Conservation (phyloP, 73 alveolate genomes). For the Paramecium caudatum region DNA sequence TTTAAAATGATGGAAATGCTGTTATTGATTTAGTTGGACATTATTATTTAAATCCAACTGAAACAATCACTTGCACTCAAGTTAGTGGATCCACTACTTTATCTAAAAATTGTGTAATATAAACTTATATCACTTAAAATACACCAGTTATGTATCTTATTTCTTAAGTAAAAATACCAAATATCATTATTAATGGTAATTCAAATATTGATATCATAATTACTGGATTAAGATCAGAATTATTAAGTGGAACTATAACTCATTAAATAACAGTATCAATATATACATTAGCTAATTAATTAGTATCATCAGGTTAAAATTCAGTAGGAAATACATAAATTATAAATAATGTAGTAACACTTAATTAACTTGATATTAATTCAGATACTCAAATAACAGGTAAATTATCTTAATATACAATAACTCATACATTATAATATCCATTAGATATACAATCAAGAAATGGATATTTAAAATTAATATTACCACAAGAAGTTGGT, state of each 20-base stretch:
- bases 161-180: neutral
- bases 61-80: neutral
- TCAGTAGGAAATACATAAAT: constrained; percentile 2
- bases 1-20: constrained; percentile 62
- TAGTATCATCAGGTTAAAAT: constrained; percentile 22
- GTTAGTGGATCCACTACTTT: neutral
- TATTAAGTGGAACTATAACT: neutral
- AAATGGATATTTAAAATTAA: neutral
- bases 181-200: neutral
- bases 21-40: constrained; percentile 43
- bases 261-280: neutral
- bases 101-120: neutral
- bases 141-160: constrained; percentile 29
- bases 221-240: constrained; percentile 43
- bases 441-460: constrained; percentile 44
- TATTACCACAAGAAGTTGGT: constrained; percentile 22
- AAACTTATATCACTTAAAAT: neutral
- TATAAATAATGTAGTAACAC: constrained; percentile 6
- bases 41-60: neutral
- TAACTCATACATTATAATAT: neutral
- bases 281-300: constrained; percentile 24
- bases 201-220: neutral
- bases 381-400: constrained; percentile 35
- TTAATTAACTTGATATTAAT: neutral
- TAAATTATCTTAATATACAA: constrained; percentile 1